phyloP scores from a whole-genome alignment of 2,329 filamentous ascomycete species.

The Cercospora zeina region DNA sequence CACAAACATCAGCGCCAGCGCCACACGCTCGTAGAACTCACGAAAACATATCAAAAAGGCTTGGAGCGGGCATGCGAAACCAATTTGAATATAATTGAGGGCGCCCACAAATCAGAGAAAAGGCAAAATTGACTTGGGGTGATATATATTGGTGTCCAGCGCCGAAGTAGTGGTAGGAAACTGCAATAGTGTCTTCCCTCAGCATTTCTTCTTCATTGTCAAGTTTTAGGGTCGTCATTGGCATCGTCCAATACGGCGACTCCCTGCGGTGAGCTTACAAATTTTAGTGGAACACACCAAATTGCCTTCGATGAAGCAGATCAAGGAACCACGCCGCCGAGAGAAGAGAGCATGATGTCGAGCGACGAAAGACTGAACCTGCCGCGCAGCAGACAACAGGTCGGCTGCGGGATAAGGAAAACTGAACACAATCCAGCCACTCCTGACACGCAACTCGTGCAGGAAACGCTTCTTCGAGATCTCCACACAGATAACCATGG shows the following conservation, averaged over 20 bases:
- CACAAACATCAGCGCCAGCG: constrained; percentile 16
- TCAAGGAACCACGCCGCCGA: not conserved
- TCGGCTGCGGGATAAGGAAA: not conserved
- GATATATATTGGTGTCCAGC: not conserved
- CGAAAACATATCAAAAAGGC: constrained; percentile 1
- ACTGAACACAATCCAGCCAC: not conserved
- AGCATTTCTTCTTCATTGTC: not conserved
- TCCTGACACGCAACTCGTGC: not conserved
- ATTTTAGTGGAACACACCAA: not conserved
- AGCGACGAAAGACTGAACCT: not conserved
- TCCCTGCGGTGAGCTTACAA: not conserved
- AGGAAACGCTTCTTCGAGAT: not conserved
- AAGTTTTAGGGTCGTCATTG: not conserved
- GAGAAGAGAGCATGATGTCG: not conserved
- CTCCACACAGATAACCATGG: not conserved
- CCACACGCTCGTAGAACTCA: not conserved
- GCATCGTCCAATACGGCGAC: not conserved
- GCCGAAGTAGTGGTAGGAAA: not conserved
- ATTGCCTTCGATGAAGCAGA: not conserved
- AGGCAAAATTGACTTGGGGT: not conserved
- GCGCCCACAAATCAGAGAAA: not conserved
- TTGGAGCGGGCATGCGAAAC: not conserved
- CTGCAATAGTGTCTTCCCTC: not conserved
- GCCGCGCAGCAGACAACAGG: not conserved
- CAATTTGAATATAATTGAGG: not conserved